Conservation (phyloP, 306 rosid genomes). For the Inga oerstediana region DNA sequence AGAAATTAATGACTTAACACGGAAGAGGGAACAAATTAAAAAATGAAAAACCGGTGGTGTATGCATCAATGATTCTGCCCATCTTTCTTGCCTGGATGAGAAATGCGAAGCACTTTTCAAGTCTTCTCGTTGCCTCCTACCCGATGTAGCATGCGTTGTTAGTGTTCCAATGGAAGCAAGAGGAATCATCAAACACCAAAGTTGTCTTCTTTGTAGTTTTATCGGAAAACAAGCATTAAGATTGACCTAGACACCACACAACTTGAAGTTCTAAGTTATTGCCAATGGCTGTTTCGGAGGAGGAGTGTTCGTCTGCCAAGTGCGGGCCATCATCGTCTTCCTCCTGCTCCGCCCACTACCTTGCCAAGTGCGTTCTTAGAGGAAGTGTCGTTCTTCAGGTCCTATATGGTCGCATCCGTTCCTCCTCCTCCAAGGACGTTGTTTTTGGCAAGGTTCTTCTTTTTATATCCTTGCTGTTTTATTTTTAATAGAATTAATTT, state of each 20-base stretch:
- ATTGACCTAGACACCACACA: constrained; percentile 20
- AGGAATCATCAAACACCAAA: background rate
- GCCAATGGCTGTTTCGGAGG: constrained; percentile 88
- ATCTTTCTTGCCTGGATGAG: background rate
- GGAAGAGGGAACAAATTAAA: background rate
- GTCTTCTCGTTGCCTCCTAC: background rate
- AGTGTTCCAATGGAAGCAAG: constrained; percentile 18
- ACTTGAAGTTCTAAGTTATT: background rate
- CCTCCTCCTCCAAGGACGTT: constrained; percentile 69
- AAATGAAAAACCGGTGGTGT: background rate
- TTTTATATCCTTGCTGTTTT: background rate
- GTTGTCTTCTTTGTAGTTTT: background rate
- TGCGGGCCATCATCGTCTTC: constrained; percentile 67
- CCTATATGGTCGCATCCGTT: constrained; percentile 77
- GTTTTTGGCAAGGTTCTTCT: constrained; percentile 74
- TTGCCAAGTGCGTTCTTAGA: constrained; percentile 84
- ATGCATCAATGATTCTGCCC: background rate
- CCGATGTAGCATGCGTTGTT: background rate
- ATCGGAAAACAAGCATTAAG: constrained; percentile 8
- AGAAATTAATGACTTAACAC: background rate
- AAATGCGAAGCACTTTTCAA: background rate
- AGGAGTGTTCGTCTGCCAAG: constrained; percentile 85
- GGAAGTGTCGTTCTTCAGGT: constrained; percentile 89
- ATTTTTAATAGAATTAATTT: background rate
- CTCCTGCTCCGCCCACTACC: constrained; percentile 59